These are phyloP conservation scores for Fusarium siculi DNA, from an alignment of 2,329 filamentous ascomycete species.

Conservation along the genomic window DNA sequence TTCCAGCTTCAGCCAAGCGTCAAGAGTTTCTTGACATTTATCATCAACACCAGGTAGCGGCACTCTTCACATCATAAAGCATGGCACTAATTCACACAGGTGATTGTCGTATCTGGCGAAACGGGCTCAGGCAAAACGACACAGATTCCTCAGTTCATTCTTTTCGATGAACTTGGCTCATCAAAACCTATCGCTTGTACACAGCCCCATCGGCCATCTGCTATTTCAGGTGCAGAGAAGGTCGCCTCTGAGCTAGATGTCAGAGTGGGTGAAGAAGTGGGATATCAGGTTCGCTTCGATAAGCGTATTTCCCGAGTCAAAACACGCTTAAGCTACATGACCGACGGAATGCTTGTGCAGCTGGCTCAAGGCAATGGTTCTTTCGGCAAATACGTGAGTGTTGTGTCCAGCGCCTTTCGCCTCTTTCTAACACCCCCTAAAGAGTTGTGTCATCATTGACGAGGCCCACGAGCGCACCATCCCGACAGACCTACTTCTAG, in stretches of 20 bases:
- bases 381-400: not conserved
- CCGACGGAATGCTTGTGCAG: constrained; percentile 15
- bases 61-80: not conserved
- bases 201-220: constrained; percentile 87
- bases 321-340: constrained; percentile 28
- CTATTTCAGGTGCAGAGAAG: constrained; percentile 90
- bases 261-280: constrained; percentile 85
- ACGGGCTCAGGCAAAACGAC: constrained; percentile 36
- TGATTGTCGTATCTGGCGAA: constrained; percentile 23
- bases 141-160: constrained; percentile 22
- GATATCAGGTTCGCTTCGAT: constrained; percentile 87
- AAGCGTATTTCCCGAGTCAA: constrained; percentile 49
- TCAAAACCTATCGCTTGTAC: not conserved
- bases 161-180: not conserved
- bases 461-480: not conserved
- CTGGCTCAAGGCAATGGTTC: not conserved
- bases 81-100: not conserved
- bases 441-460: not conserved
- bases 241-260: constrained; percentile 89
- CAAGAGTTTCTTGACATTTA: not conserved
- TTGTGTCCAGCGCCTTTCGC: not conserved
- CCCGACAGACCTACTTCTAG: not conserved
- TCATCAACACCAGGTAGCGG: not conserved
- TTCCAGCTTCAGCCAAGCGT: not conserved
- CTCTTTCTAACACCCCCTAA: not conserved